phyloP scores from a whole-genome alignment of 495 filamentous ascomycete species.

The Oidiodendron maius region DNA sequence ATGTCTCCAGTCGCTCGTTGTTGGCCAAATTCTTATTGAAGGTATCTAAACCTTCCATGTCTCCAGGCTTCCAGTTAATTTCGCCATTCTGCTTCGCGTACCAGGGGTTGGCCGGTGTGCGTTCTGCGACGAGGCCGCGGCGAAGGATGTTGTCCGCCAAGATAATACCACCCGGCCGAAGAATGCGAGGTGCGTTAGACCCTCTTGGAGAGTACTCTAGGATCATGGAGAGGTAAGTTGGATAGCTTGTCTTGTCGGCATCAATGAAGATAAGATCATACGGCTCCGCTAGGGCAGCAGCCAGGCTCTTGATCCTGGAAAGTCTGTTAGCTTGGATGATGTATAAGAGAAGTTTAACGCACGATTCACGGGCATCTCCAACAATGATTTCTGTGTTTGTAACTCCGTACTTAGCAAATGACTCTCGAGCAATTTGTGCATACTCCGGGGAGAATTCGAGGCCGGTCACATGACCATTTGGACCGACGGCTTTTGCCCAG shows the following conservation, averaged over 20 bases:
- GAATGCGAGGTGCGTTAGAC: slow-evolving; percentile 10
- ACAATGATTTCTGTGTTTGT: slow-evolving; percentile 28
- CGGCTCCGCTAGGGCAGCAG: slow-evolving; percentile 23
- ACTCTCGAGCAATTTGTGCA: slow-evolving; percentile 21
- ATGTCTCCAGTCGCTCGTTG: slow-evolving; percentile 24
- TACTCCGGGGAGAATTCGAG: slow-evolving; percentile 29
- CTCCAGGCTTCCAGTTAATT: neutral
- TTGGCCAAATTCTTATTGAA: slow-evolving; percentile 25
- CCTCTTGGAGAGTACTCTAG: neutral
- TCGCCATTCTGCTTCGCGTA: slow-evolving; percentile 4
- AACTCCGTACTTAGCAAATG: slow-evolving; percentile 23
- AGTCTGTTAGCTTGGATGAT: neutral
- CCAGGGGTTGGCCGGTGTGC: slow-evolving; percentile 25
- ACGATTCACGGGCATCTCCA: slow-evolving; percentile 31
- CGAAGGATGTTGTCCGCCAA: slow-evolving; percentile 32
- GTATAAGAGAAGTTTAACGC: slow-evolving; percentile 6
- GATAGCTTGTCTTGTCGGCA: slow-evolving; percentile 30
- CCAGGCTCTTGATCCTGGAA: slow-evolving; percentile 22
- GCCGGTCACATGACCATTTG: slow-evolving; percentile 29
- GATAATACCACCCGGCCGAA: slow-evolving; percentile 30
- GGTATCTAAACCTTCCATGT: slow-evolving; percentile 20
- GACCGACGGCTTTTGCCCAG: slow-evolving; percentile 28
- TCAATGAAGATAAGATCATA: slow-evolving; percentile 36
- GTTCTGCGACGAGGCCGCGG: slow-evolving; percentile 28
- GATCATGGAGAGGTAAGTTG: slow-evolving; percentile 11